These are phyloP conservation scores for Arxiozyma heterogenica DNA, from an alignment of 1,139 yeast species.

Conservation along the genomic window DNA sequence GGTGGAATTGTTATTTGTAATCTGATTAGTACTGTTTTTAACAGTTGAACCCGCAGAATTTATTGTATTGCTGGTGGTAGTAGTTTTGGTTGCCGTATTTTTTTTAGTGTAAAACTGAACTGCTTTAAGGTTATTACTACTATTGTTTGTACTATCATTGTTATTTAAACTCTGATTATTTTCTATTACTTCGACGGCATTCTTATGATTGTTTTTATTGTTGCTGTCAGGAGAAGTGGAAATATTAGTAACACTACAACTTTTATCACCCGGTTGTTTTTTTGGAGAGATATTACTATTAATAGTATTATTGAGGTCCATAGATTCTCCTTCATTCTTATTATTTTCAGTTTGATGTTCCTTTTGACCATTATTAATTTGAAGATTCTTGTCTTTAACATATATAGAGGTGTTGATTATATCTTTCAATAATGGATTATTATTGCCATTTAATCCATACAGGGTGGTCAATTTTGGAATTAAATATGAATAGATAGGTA, in stretches of 20 bases:
- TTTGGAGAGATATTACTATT: neutral
- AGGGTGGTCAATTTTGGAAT: conserved; percentile 25
- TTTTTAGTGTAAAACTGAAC: neutral
- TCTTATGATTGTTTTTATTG: neutral
- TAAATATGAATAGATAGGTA: conserved; percentile 23
- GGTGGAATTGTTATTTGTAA: neutral
- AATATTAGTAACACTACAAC: too few relatives aligned
- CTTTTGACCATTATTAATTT: neutral
- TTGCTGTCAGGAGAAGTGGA: neutral
- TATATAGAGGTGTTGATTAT: conserved; percentile 16
- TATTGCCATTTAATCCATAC: conserved; percentile 17
- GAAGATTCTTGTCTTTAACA: conserved; percentile 6
- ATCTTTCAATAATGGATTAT: conserved; percentile 14
- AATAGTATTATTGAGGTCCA: neutral
- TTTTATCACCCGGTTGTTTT: neutral
- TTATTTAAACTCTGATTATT: too few relatives aligned
- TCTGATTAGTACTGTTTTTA: neutral
- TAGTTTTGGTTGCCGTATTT: neutral
- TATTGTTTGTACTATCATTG: too few relatives aligned
- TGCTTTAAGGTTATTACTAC: neutral
- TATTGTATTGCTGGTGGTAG: neutral
- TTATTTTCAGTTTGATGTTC: neutral
- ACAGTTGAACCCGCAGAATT: neutral
- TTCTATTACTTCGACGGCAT: neutral
- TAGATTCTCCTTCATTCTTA: neutral